Evolutionary conservation across 495 filamentous ascomycete species (phyloP).

Genomic region (Tuber melanosporum): DNA sequence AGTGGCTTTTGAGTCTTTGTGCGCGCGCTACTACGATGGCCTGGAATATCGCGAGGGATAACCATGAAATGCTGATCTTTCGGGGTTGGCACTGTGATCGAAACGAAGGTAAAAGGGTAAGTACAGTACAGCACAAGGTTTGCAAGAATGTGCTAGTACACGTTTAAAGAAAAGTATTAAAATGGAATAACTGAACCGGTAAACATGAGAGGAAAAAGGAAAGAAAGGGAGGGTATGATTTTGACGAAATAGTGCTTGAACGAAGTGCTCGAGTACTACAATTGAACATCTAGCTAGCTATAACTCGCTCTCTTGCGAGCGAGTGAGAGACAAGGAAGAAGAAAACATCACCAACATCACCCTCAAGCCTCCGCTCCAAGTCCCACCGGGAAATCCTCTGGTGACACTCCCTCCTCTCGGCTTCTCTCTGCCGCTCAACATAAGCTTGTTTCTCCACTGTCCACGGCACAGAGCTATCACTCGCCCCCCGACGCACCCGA

Average conservation of each 20-base stretch:
- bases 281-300: not conserved
- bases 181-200: not conserved
- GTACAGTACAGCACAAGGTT: not conserved
- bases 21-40: too few relatives aligned
- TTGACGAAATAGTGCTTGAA: not conserved
- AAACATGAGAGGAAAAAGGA: not conserved
- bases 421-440: constrained; percentile 59
- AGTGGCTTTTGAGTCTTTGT: too few relatives aligned
- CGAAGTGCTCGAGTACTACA: too few relatives aligned
- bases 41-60: too few relatives aligned
- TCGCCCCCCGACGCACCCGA: constrained; percentile 61
- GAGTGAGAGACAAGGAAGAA: not conserved
- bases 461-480: constrained; percentile 73
- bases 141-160: not conserved
- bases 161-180: not conserved
- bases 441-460: constrained; percentile 68
- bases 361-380: constrained; percentile 44
- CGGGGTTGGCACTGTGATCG: too few relatives aligned
- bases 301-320: not conserved
- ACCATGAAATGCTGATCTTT: too few relatives aligned
- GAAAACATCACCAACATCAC: not conserved
- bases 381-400: constrained; percentile 69
- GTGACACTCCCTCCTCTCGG: constrained; percentile 56
- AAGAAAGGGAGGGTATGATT: not conserved
- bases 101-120: not conserved